Evolutionary conservation across 2,329 filamentous ascomycete species (phyloP), one percentile per base, ranked within the genome.

Genomic region (Xylaria sp.): DNA sequence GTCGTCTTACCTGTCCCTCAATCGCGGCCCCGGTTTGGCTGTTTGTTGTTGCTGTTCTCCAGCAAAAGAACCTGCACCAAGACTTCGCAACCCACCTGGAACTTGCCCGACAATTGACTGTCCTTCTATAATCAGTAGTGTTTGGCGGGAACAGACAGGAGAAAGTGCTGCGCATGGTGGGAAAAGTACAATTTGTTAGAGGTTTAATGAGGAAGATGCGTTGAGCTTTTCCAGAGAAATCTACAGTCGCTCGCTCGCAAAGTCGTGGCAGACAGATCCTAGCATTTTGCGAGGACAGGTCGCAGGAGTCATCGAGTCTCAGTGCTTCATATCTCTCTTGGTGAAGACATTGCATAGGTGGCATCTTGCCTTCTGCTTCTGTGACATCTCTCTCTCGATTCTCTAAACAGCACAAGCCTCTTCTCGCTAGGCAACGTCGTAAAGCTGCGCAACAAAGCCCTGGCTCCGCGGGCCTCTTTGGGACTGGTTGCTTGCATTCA

Each of bases 271-370:
- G 59, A 54, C 23, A 59, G 59, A 54, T 63, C 60, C 71, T 71
- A 72, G 71, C 68, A 69, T 67, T 70, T 69, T 69, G 67, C 66
- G 68, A 72, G 68, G 63, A 67, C 66, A 60, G 66, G 44, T 65
- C 72, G 61, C 68, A 70, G 72, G 69, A 72, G 66, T 71, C 71
- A 68, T 68, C 72, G 68, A 71, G 68, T 73, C 71, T 67, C 71
- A 72, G 71, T 72, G 71, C 70, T 74, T 68, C 69, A 72, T 73
- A 71, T 75, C 72, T 72, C 67, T 72, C 54, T 53, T 71, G 68
- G 69, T 74, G 74, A 76, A 74, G 73, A 71, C 71, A 72, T 75
- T 72, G 71, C 65, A 70, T 74, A 70, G 72, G 63, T 67, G 71
- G 71, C 71, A 49, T 65, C 51, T 68, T 67, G 56, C 54, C 63